Evolutionary conservation across 306 rosid species (phyloP).

Genomic region (Corylus americana): DNA sequence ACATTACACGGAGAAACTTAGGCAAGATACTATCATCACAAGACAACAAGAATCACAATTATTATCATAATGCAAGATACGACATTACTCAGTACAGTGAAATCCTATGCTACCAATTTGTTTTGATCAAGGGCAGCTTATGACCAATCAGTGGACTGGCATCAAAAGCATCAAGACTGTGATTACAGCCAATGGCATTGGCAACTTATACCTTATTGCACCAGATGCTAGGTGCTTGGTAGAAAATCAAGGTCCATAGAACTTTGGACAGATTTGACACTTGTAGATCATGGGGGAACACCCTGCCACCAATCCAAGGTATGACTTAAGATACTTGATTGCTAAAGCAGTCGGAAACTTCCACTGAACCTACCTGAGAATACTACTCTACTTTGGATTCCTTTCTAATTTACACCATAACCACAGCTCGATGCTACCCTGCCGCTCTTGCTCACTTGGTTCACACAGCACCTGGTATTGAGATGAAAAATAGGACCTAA

Average conservation of each 20-base stretch:
- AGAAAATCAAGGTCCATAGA: background rate
- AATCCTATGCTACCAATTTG: background rate
- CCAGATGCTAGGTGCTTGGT: background rate
- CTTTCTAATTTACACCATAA: background rate
- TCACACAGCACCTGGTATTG: background rate
- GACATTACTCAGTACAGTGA: background rate
- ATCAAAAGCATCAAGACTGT: background rate
- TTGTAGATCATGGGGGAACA: background rate
- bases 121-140: background rate
- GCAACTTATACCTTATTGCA: background rate
- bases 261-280: background rate
- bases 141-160: background rate
- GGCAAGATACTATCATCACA: slow-evolving; percentile 8
- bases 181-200: background rate
- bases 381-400: background rate
- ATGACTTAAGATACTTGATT: background rate
- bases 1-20: background rate
- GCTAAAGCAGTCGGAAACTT: background rate
- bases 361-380: background rate
- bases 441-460: background rate
- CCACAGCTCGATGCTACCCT: background rate
- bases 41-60: background rate
- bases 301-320: background rate
- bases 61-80: background rate
- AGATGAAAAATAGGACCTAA: background rate